Conservation (phyloP, 306 rosid genomes). For the Quercus wislizeni region DNA sequence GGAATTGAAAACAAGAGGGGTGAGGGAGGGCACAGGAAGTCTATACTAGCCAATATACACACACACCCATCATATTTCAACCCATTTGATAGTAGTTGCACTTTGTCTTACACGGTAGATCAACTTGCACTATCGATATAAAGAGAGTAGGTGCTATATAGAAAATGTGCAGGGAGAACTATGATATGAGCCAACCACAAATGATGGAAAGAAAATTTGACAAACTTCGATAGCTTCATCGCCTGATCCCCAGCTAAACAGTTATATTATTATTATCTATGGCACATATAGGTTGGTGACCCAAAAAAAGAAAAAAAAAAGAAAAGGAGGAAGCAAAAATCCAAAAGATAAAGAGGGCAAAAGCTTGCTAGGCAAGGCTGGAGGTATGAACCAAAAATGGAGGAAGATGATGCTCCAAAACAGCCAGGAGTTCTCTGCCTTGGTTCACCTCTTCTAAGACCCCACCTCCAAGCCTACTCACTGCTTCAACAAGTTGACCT, state of each 20-base stretch:
- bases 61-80: constrained; percentile 4
- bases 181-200: constrained; percentile 8
- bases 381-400: constrained; percentile 52
- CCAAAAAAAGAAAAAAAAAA: too few species aligned
- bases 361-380: constrained; percentile 29
- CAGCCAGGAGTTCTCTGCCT: constrained; percentile 59
- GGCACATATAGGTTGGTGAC: neutral
- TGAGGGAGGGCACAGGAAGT: neutral
- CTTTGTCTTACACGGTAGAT: neutral
- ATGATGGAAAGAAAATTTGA: constrained; percentile 13
- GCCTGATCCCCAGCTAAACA: constrained; percentile 10
- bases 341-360: neutral
- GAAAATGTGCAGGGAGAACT: constrained; percentile 3
- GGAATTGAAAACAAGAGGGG: too few species aligned
- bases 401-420: constrained; percentile 82
- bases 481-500: constrained; percentile 84
- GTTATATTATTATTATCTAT: constrained; percentile 10
- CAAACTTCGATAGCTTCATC: constrained; percentile 19
- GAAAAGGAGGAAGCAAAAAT: constrained; percentile 2
- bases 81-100: neutral
- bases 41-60: constrained; percentile 11
- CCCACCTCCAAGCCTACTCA: constrained; percentile 61
- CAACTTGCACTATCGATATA: constrained; percentile 5
- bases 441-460: constrained; percentile 50
- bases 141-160: neutral